Evolutionary conservation across 164 flowering plant species (phyloP), one percentile per base, ranked within the genome.

Genomic region (Vitis cinerea): DNA sequence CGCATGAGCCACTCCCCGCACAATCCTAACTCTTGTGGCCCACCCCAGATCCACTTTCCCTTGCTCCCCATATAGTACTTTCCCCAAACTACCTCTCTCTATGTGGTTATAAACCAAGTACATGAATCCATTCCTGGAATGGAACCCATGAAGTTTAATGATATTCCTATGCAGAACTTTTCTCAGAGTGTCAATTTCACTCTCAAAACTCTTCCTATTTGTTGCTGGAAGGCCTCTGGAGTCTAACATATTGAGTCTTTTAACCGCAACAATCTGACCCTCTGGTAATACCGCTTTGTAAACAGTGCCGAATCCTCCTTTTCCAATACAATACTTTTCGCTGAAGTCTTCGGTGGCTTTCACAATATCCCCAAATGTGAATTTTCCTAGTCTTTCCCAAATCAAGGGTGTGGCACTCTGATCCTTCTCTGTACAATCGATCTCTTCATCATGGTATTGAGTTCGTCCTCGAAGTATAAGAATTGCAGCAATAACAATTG

Each of bases 231-330:
- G 44, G 44, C 5, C 7, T 37, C 44, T 6, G 44, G 44, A 37
- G 44, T 37, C 44, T 37, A 37, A 37, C 44, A 62, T 50, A 15
- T 75, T 69, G 59, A 83, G 70, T 64, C 70, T 79, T 59, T 85
- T 85, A 0, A 81, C 83, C n/a, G 88, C 88, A 4, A 83, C 75
- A 2, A 67, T 63, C 15, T 79, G 70, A 13, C 80, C 84, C 2
- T 17, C 52, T 2, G 64, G n/a, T 70, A 85, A 48, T 10, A 50
- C 65, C 7, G 78, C 86, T 76, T 67, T 85, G 73, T 83, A 85
- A 9, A 85, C 86, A 30, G 57, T 81, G 44, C 82, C 88, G n/a
- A 63, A 72, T 49, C 81, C 83, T 61, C 88, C 88, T 64, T 19
- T 68, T 7, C 88, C 88, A 61, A 83, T 80, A 74, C 80, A 78